Evolutionary conservation across 2,329 filamentous ascomycete genomes (phyloP), one percentile per base, ranked within the genome.

Genomic region (Cladosporium sp.): DNA sequence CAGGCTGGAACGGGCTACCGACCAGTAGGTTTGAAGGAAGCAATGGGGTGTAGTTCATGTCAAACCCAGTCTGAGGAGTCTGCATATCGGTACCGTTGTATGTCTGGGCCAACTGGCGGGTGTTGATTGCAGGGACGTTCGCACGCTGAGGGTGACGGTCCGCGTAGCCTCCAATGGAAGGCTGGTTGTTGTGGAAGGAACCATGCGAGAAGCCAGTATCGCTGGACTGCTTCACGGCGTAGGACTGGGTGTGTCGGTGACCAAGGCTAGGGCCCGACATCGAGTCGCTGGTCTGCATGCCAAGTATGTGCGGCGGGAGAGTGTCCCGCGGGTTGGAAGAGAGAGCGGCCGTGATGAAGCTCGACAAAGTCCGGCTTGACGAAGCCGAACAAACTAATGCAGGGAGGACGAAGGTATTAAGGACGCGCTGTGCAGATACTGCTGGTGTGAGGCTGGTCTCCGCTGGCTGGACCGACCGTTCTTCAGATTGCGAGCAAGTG

Each of bases 31-130:
- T 92, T 38, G 94, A 98, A 41, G 95, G 95, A 44, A 99, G 87
- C 71, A 99, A 86, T 70, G 95, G 94, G 12, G 95, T 97, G 80
- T 97, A 98, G 81, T 98, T 95, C 94, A 98, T 97, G 76, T 98
- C 95, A 76, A 93, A 96, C 52, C 87, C 92, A 62, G 92, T 94
- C 52, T 91, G 93, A 18, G 95, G 93, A 28, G 91, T 94, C 71
- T 90, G 85, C 87, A 97, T 88, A 70, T 96, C 93, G 73, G 85
- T 86, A 67, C 55, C 69, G 59, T 69, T 69, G 47, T 41, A 61
- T 77, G 85, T 87, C 74, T 86, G 85, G 68, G 83, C 81, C 64
- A 80, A 80, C 59, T 81, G 80, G 32, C 80, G 83, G 26, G 95
- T 97, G 80, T 97, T 97, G 82, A 98, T 96, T 70, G 90, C 89